phyloP scores from a whole-genome alignment of 1,284 basidiomycete genomes.

The Leucoagaricus sp. region DNA sequence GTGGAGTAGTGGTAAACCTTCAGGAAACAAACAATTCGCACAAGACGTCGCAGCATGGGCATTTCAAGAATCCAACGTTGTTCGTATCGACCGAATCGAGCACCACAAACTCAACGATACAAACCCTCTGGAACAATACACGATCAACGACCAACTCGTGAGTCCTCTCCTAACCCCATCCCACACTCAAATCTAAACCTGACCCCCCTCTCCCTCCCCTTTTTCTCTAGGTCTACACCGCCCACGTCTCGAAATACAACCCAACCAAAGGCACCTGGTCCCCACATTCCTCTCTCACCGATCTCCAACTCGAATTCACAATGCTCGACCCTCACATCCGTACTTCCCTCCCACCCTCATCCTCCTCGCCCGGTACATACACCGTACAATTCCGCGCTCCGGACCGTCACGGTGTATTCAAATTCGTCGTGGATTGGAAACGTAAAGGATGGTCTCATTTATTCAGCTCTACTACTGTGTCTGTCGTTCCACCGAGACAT shows the following conservation, averaged over 20 bases:
- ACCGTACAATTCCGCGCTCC: conserved; percentile 82
- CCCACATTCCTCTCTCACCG: conserved; percentile 69
- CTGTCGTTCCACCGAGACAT: conserved; percentile 92
- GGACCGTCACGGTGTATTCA: conserved; percentile 97
- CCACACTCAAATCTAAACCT: background rate
- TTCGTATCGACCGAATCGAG: conserved; percentile 75
- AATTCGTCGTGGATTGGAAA: conserved; percentile 89
- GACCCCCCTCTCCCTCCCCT: conserved; percentile 7
- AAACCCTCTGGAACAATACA: conserved; percentile 69
- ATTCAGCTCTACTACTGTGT: conserved; percentile 72
- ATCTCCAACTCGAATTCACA: conserved; percentile 93
- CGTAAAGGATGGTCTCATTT: conserved; percentile 84
- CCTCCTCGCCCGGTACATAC: conserved; percentile 66
- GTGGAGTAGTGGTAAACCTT: conserved; percentile 50
- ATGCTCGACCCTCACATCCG: conserved; percentile 98
- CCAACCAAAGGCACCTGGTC: conserved; percentile 59
- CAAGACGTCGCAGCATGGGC: conserved; percentile 84
- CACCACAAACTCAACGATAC: conserved; percentile 75
- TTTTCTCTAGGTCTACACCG: conserved; percentile 63
- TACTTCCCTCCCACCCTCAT: conserved; percentile 62
- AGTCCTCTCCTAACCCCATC: conserved; percentile 19
- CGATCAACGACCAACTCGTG: conserved; percentile 86
- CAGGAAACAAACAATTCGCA: conserved; percentile 77
- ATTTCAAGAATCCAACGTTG: conserved; percentile 85
- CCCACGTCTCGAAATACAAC: conserved; percentile 72